Base-by-base conservation (phyloP, 2,329 filamentous ascomycete species). In the Alternaria sp. region DNA sequence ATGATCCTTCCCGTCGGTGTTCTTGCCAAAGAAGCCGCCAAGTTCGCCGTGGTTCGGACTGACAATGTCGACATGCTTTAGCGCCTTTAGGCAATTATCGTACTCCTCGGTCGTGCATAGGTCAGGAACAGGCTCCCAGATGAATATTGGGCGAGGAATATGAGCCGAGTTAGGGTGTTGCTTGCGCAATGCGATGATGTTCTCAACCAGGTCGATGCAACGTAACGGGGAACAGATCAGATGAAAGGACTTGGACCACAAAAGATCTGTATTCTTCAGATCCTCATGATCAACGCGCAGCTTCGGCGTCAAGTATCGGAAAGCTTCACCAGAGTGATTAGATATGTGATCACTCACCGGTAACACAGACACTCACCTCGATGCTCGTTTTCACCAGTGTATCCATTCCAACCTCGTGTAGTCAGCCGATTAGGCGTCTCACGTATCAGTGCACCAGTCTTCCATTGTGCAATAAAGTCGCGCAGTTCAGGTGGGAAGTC, bases 61-160 rank as follows among this genome's bases (percentile, higher is more conserved):
- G 55, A 91, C 83, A 14, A 90, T 82, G 67, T 90, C 84, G 23
- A 91, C 84, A 45, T 82, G 76, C 58, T 80, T 80, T 41, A 87
- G 80, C 6, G 88, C 87, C 60, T 83, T 78, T 20, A 85, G 77
- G 60, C 87, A 87, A 20, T 83, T 85, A 0, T 82, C 75, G 20
- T 87, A 78, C 65, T 90, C 85, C 33, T 89, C 88, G 0, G 93
- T 89, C 0, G 87, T 90, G 78, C 94, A 97, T 1, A 93, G 86
- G 79, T 97, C 93, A 2, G 96, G 96, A 1, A 97, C 92, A 1
- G 96, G 96, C 78, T 99, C 96, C 95, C 95, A 99, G 56, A 98
- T 88, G 77, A 97, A 93, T 7, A 94, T 80, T 1, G 94, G 92
- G 51, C 83, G 73, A 11, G 73, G 64, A 2, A 14, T 47, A 46